Percentiles rank a stretch among this genome's conserved stretches.
Conservation (phyloP, 2,329 filamentous ascomycete genomes). For the Calonectria crousiana region DNA sequence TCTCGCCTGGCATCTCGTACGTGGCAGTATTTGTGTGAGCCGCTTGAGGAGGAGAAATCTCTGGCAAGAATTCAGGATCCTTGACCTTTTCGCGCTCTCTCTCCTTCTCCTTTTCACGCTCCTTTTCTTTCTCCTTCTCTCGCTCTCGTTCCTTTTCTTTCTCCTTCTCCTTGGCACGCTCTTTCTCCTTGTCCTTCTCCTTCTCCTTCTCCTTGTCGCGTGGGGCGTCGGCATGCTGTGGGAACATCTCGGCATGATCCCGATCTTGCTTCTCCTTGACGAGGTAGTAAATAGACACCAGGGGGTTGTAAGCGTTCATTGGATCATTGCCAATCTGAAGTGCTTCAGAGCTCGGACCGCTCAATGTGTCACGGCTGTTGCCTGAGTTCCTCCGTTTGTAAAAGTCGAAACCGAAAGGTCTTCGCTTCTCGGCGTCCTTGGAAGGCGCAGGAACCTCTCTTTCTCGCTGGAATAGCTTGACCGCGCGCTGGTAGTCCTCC, state of each 20-base stretch:
- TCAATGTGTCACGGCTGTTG: constrained; percentile 88
- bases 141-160: constrained; percentile 53
- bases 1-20: constrained; percentile 92
- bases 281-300: constrained; percentile 94
- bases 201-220: constrained; percentile 49
- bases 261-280: constrained; percentile 95
- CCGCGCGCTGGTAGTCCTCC: constrained; percentile 90
- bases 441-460: constrained; percentile 68
- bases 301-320: constrained; percentile 90
- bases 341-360: constrained; percentile 85
- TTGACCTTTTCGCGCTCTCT: constrained; percentile 48
- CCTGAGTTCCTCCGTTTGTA: constrained; percentile 94
- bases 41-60: constrained; percentile 83
- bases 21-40: constrained; percentile 88
- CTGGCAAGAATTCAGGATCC: constrained; percentile 69
- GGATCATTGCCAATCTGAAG: constrained; percentile 87
- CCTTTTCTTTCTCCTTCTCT: constrained; percentile 26
- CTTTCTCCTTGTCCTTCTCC: constrained; percentile 37
- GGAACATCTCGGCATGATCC: constrained; percentile 63
- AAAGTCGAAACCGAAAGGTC: constrained; percentile 93
- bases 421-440: constrained; percentile 82
- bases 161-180: constrained; percentile 44
- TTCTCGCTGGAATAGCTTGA: constrained; percentile 78
- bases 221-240: constrained; percentile 60
- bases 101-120: constrained; percentile 44